These are phyloP conservation scores for Pseudogymnoascus sp. DNA, from an alignment of 2,329 filamentous ascomycete genomes.

Conservation along the genomic window DNA sequence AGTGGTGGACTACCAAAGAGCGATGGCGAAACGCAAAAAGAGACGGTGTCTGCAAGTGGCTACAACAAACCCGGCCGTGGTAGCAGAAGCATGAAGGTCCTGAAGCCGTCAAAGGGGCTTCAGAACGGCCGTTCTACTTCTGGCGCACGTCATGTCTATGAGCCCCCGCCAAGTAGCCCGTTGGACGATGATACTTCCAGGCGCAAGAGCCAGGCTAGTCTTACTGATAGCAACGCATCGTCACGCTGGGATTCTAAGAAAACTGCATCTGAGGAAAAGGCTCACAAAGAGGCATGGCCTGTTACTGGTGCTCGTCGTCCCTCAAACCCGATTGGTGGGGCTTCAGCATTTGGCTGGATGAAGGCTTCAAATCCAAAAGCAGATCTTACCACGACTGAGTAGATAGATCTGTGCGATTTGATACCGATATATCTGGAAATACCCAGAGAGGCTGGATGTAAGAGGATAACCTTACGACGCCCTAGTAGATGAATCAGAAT, in stretches of 20 bases:
- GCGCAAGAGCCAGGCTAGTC: conserved; percentile 43
- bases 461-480: background rate
- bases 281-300: conserved; percentile 10
- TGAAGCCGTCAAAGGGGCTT: conserved; percentile 56
- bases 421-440: conserved; percentile 1
- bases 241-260: conserved; percentile 46
- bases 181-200: conserved; percentile 39
- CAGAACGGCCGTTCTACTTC: conserved; percentile 27
- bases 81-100: conserved; percentile 75
- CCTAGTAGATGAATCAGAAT: background rate
- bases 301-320: conserved; percentile 40
- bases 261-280: conserved; percentile 30
- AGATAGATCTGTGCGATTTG: background rate
- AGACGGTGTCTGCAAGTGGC: conserved; percentile 33
- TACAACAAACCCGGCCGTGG: conserved; percentile 63
- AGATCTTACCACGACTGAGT: conserved; percentile 14
- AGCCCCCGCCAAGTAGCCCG: conserved; percentile 36
- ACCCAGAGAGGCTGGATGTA: background rate
- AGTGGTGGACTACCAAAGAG: conserved; percentile 33
- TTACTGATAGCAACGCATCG: conserved; percentile 22
- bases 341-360: conserved; percentile 90
- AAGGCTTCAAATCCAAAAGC: conserved; percentile 46
- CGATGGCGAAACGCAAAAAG: conserved; percentile 17
- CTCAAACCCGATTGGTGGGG: conserved; percentile 82
- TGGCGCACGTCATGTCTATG: conserved; percentile 40